Conservation (phyloP, 352 stramenopile species). For the Globisporangium barbulae region DNA sequence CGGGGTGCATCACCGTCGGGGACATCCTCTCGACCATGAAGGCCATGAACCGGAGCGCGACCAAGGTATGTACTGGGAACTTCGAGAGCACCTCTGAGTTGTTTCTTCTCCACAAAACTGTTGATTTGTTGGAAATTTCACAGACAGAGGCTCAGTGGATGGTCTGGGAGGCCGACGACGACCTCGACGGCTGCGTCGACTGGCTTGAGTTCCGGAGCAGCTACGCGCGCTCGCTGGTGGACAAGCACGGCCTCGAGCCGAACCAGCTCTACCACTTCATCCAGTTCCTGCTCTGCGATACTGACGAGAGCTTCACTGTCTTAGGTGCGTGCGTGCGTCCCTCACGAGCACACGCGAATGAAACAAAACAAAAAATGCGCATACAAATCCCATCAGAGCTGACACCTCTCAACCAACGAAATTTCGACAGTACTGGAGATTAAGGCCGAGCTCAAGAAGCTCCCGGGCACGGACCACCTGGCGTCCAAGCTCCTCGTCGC, state of each 20-base stretch:
- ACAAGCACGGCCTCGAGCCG: conserved; percentile 91
- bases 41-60: conserved; percentile 25
- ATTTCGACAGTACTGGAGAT: conserved; percentile 35
- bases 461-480: conserved; percentile 41
- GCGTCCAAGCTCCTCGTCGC: conserved; percentile 34
- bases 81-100: neutral
- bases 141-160: conserved; percentile 93
- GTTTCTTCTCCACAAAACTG: neutral
- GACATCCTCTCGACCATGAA: conserved; percentile 52
- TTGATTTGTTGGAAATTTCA: neutral
- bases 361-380: no score
- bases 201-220: conserved; percentile 93
- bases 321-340: conserved; percentile 36
- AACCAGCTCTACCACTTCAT: conserved; percentile 93
- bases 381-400: neutral
- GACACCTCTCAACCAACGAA: neutral
- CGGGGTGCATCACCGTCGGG: conserved; percentile 32
- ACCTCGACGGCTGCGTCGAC: conserved; percentile 88
- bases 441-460: conserved; percentile 43
- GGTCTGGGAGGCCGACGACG: conserved; percentile 97
- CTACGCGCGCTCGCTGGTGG: conserved; percentile 88
- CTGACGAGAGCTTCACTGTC: conserved; percentile 86
- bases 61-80: conserved; percentile 23
- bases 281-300: conserved; percentile 94
- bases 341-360: no score